Evolutionary conservation across 805 yeast species (phyloP), one percentile per base, ranked within the genome.

Genomic region (Barnettozyma botsteinii): DNA sequence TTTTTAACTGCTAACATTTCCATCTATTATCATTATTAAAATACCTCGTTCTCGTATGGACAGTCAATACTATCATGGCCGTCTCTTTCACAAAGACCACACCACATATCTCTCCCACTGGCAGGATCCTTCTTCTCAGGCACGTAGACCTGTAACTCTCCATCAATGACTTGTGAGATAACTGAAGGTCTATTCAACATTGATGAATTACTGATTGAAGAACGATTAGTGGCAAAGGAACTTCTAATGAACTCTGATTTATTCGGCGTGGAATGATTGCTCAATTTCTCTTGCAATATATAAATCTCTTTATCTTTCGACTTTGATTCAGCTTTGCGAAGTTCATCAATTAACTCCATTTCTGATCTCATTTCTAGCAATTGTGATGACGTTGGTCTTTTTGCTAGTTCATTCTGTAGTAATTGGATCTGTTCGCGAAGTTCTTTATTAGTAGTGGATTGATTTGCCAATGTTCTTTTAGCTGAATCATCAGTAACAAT

Each of bases 11-110:
- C 13, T n/a, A n/a, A n/a, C n/a, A n/a, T n/a, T n/a, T n/a, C n/a
- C n/a, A n/a, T n/a, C n/a, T n/a, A n/a, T n/a, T n/a, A n/a, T n/a
- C n/a, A 11, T 19, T 31, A 26, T 33, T 33, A 55, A 31, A 55
- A 55, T 15, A 55, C 42, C 30, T 54, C 59, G 24, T 51, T 56
- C 27, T 54, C 94, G 56, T 76, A 87, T 0, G 96, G 96, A 61
- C 98, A 91, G 41, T 87, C 87, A 23, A 80, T 68, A 48, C 93
- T 83, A 35, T 79, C 81, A 56, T 91, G 98, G 1, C 98, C 98
- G 33, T 77, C 79, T 40, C 86, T 67, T 59, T 91, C 98, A 64
- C 98, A 91, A 38, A 87, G 67, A 0, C 95, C 96, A 64, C 98
- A 91, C 95, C 96, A 91, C 46, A 76, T 70, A 21, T 65, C 65